Evolutionary conservation across 108 stramenopile genomes (phyloP).

Genomic region (Tribonema minus): DNA sequence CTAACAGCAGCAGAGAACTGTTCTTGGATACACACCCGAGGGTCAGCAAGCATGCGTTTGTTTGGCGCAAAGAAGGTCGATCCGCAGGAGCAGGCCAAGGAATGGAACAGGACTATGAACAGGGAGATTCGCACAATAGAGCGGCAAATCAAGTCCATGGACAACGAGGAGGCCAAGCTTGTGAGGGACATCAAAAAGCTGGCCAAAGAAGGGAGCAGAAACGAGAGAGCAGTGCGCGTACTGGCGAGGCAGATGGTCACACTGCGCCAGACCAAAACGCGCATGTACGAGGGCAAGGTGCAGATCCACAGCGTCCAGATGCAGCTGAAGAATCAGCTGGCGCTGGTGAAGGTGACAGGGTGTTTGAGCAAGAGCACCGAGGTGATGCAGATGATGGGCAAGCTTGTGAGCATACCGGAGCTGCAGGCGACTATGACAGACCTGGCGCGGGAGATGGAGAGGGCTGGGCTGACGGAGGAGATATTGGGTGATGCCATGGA

Average conservation of each 20-base stretch:
- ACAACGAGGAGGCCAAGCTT: constrained; percentile 45
- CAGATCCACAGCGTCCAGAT: constrained; percentile 51
- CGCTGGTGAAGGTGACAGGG: constrained; percentile 45
- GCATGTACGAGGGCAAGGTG: constrained; percentile 48
- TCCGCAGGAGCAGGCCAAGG: constrained; percentile 24
- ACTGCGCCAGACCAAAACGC: constrained; percentile 46
- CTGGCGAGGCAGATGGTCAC: constrained; percentile 39
- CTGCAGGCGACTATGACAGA: constrained; percentile 50
- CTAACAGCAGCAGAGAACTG: too few species aligned
- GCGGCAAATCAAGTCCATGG: constrained; percentile 32
- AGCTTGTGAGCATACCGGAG: constrained; percentile 54
- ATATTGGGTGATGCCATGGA: constrained; percentile 27
- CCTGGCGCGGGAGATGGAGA: constrained; percentile 57
- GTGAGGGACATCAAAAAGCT: constrained; percentile 44
- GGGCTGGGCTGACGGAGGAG: constrained; percentile 52
- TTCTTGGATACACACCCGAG: too few species aligned
- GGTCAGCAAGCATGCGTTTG: constrained; percentile 10
- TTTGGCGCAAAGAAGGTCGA: background rate
- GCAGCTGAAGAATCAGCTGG: constrained; percentile 50
- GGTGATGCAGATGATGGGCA: constrained; percentile 51
- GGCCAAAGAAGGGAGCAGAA: constrained; percentile 38
- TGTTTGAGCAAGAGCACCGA: constrained; percentile 53
- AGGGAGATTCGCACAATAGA: constrained; percentile 30
- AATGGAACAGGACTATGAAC: constrained; percentile 17
- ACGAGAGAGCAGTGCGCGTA: constrained; percentile 1